phyloP scores from a whole-genome alignment of 129 eudicot genomes.

The Tagetes erecta region DNA sequence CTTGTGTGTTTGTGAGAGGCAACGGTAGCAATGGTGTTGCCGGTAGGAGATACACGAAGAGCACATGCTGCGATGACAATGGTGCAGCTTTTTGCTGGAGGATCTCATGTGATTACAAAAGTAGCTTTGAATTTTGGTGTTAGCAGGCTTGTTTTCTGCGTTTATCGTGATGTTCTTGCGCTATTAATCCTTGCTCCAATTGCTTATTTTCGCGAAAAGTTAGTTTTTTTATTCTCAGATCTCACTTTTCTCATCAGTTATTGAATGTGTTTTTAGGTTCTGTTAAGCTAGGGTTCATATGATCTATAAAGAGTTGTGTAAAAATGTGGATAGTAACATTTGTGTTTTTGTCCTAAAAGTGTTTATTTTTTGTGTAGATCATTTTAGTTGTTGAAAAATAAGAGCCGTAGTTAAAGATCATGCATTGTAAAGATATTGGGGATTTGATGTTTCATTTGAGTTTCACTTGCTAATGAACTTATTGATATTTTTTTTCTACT shows the following conservation, averaged over 20 bases:
- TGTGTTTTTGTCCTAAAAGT: not conserved
- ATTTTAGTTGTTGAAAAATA: not conserved
- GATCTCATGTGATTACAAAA: conserved; percentile 89
- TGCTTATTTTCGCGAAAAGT: conserved; percentile 83
- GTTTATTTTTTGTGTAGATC: conserved; percentile 1
- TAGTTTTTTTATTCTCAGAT: conserved; percentile 29
- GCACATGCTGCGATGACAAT: conserved; percentile 84
- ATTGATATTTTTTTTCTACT: not conserved
- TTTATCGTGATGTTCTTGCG: conserved; percentile 78
- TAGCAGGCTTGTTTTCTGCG: conserved; percentile 82
- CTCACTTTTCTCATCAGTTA: not conserved
- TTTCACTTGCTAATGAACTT: not conserved
- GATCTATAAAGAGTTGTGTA: not conserved
- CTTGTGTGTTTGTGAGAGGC: not conserved
- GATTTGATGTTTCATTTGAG: not conserved
- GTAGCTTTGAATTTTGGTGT: conserved; percentile 87
- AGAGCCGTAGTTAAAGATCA: not conserved
- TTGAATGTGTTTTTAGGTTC: not conserved
- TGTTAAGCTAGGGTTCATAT: conserved; percentile 4
- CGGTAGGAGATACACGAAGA: conserved; percentile 44
- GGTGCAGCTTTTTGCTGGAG: conserved; percentile 79
- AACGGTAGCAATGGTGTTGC: conserved; percentile 22
- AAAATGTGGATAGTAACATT: not conserved
- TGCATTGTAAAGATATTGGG: not conserved
- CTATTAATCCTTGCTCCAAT: conserved; percentile 79